Base-by-base conservation (phyloP, 495 filamentous ascomycete species). In the Hyaloscypha variabilis region DNA sequence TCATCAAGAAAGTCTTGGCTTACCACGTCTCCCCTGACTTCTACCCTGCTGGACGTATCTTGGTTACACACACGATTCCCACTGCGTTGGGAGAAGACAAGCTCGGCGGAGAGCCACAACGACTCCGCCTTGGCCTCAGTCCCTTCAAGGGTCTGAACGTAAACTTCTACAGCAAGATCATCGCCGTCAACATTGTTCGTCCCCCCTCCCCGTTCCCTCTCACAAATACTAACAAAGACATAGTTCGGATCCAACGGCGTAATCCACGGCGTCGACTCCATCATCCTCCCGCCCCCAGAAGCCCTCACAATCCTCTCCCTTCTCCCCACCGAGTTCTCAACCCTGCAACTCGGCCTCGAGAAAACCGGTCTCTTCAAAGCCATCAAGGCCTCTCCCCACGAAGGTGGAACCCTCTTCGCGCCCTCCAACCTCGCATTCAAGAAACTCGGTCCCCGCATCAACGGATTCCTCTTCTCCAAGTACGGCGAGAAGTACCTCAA, bases 381-480 rank as follows among this genome's bases (percentile, higher is more conserved):
- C 42, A 72, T 88, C 57, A 68, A 71, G 50, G 77, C 81, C 69
- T 76, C 51, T 24, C 65, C 58, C 6, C 70, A 73, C 50, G 74
- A 72, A n/a, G 87, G 88, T 34, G 82, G 85, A 0, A 94, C 91
- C 8, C 65, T 92, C 52, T 93, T 95, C 70, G 88, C 88, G 0
- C 93, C 93, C 0, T 85, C 83, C 13, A 96, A 96, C 79, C 76
- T 75, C 10, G 92, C 91, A 55, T 96, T 92, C 78, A 71, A 80
- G 69, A 83, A 86, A 65, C 84, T 96, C 19, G 91, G 91, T 3
- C 82, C 82, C 1, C 77, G 72, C 61, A 82, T 87, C 55, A 94
- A 92, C 69, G 90, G 84, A 14, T 96, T 94, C 79, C 75, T 96
- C 26, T 96, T 96, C 77, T 87, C 85, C 67, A 75, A 81, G n/a